Evolutionary conservation across 2,329 filamentous ascomycete species (phyloP), one percentile per base, ranked within the genome.

Genomic region (Beauveria bassiana): DNA sequence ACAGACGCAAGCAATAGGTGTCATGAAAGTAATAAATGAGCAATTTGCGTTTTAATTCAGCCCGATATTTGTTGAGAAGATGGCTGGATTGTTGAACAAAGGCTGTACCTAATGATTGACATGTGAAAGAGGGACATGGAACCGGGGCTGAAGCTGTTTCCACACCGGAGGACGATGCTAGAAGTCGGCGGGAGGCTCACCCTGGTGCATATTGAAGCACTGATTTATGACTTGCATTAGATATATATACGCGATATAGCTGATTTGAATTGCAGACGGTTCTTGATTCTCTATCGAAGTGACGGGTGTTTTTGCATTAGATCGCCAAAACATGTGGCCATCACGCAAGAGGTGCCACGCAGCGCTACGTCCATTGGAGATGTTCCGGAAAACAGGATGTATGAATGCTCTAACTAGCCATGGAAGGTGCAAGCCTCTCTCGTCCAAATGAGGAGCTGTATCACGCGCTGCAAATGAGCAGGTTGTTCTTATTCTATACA

Each of bases 121-220:
- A 60, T 60, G 58, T 60, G 58, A 60, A 59, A 59, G 58, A 60
- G 58, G 49, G 50, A 52, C 28, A n/a, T 59, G 3, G 7, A 7
- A 42, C 40, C 34, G 20, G 58, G 58, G 49, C 47, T 45, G 42
- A 54, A 5, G 58, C 14, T 24, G 57, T 60, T 54, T 42, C 58
- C 55, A 59, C 55, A 28, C 34, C 10, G 18, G 24, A 1, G 24
- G 22, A 26, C 43, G 38, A 16, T 43, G 22, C 24, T 38, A 38
- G 34, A n/a, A 43, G 52, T 38, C 20, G 22, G 16, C 24, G 31
- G 24, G 16, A 28, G 38, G 52, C 24, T 26, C 28, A 40, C 18
- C 16, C 8, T 52, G 28, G 16, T 9, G 18, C n/a, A 28, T n/a
- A n/a, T 20, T 34, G 38, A 8, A 12, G n/a, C 12, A n/a, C 18